A percentile compares a stretch with the other conserved stretches of the same genome.
Evolutionary conservation across 768 basidiomycete species (phyloP).

Genomic region (Rhizopogon salebrosus): DNA sequence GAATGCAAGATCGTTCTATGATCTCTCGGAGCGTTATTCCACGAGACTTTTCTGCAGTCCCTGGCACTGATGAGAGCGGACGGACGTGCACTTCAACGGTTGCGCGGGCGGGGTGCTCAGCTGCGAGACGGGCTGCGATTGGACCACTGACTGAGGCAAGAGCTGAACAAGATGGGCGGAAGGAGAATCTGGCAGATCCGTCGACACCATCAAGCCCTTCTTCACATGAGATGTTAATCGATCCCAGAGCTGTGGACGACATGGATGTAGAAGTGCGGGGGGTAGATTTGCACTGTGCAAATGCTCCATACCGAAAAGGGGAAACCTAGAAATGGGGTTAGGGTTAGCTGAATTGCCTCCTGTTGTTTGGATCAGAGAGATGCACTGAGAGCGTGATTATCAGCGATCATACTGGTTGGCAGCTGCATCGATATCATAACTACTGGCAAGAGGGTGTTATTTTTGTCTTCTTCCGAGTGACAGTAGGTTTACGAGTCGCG

Average conservation of each 20-base stretch:
- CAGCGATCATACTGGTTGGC: too few species aligned
- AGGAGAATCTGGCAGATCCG: slow-evolving; percentile 65
- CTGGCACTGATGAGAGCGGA: slow-evolving; percentile 64
- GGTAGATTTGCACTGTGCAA: neutral
- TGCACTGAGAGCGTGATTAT: too few species aligned
- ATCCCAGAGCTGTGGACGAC: neutral
- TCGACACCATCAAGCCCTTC: slow-evolving; percentile 60
- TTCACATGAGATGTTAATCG: slow-evolving; percentile 44
- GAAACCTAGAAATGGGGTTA: slow-evolving; percentile 2
- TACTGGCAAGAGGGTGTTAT: too few species aligned
- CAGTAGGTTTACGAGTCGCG: too few species aligned
- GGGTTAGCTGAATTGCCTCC: neutral
- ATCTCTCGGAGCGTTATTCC: slow-evolving; percentile 49
- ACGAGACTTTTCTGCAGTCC: slow-evolving; percentile 61
- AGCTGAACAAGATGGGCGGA: slow-evolving; percentile 28
- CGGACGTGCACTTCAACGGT: slow-evolving; percentile 72
- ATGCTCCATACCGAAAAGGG: neutral
- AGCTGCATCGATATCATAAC: too few species aligned
- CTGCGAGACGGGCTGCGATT: slow-evolving; percentile 64
- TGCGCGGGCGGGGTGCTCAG: slow-evolving; percentile 67
- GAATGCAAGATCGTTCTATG: slow-evolving; percentile 58
- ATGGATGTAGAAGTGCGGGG: neutral
- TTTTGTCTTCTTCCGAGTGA: too few species aligned
- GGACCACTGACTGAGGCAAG: slow-evolving; percentile 78
- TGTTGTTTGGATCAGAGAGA: too few species aligned